Base-by-base conservation (phyloP, 495 filamentous ascomycete genomes). In the Parathielavia hyrcaniae region DNA sequence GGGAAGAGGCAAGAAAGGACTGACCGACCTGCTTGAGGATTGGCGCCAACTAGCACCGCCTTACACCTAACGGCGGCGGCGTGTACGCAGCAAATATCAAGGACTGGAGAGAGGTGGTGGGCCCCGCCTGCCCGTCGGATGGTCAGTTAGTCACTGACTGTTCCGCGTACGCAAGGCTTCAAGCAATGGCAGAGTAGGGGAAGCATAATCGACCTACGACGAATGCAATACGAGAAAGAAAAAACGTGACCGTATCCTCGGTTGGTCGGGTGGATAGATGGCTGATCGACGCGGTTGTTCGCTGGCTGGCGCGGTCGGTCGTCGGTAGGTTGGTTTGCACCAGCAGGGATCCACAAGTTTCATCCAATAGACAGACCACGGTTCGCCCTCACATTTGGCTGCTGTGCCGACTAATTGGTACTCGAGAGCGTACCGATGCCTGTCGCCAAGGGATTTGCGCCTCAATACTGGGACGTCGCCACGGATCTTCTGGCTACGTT, bases 91-190 rank as follows among this genome's bases (percentile, higher is more conserved):
- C 44, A 22, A 47, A 47, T 47, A 47, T 30, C 44, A 22, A 47
- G 44, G 44, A 47, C 44, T 47, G 22, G 16, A 47, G 8, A 47
- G 44, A 47, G 44, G 20, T 47, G 44, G 44, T 47, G 20, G 44
- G 20, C 44, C 20, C 44, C 44, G 44, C 44, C 44, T 47, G 44
- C 44, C 20, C 14, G 44, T 47, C 30, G 44, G 44, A 47, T 47
- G 22, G 44, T 47, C 44, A 47, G 22, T 47, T 16, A 30, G 44
- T 47, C 30, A 26, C 44, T 47, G 44, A 47, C 44, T 47, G 44
- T 47, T 47, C 44, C 44, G 44, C 44, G 44, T 22, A 22, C 44
- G 44, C 44, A 47, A 47, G 44, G 20, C 44, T 47, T 26, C 44
- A 47, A 47, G 44, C 20, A 47, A 30, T 26, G 44, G 44, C 20